phyloP scores from a whole-genome alignment of 495 filamentous ascomycete species.

The Aspergillus conjunctus region DNA sequence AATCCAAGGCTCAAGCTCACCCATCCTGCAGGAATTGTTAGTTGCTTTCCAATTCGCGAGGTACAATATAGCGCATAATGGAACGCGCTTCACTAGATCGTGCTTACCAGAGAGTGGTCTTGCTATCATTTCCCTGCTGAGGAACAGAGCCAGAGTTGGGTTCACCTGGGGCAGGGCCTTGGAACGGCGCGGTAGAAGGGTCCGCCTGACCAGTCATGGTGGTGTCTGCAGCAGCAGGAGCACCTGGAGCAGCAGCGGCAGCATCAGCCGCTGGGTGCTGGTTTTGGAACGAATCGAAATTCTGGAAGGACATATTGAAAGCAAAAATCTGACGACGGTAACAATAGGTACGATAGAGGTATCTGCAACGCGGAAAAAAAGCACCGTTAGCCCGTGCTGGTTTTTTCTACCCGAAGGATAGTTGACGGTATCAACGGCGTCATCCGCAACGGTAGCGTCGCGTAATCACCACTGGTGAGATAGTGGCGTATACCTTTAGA shows the following conservation, averaged over 20 bases:
- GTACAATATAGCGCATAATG: not conserved
- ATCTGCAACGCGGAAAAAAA: slow-evolving; percentile 14
- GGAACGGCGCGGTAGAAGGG: slow-evolving; percentile 56
- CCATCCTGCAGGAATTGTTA: slow-evolving; percentile 71
- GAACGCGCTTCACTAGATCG: not conserved
- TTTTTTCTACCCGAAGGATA: too few relatives aligned
- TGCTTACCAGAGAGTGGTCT: slow-evolving; percentile 81
- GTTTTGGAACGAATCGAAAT: slow-evolving; percentile 59
- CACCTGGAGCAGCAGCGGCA: slow-evolving; percentile 55
- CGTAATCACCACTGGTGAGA: too few relatives aligned
- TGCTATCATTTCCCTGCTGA: slow-evolving; percentile 62
- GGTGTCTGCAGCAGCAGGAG: slow-evolving; percentile 53
- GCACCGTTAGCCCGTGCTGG: not conserved
- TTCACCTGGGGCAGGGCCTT: slow-evolving; percentile 54
- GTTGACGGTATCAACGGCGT: too few relatives aligned
- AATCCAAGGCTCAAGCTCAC: slow-evolving; percentile 98
- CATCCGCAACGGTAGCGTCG: too few relatives aligned
- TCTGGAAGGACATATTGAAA: slow-evolving; percentile 58
- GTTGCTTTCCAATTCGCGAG: slow-evolving; percentile 1
- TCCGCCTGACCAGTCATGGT: slow-evolving; percentile 58
- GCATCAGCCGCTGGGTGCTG: slow-evolving; percentile 55
- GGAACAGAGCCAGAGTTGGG: slow-evolving; percentile 53
- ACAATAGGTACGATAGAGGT: slow-evolving; percentile 25
- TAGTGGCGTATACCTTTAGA: slow-evolving; percentile 26
- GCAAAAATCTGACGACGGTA: slow-evolving; percentile 33